Evolutionary conservation across 2,329 filamentous ascomycete species (phyloP), one percentile per base, ranked within the genome.

Genomic region (Cladosporium sp.): DNA sequence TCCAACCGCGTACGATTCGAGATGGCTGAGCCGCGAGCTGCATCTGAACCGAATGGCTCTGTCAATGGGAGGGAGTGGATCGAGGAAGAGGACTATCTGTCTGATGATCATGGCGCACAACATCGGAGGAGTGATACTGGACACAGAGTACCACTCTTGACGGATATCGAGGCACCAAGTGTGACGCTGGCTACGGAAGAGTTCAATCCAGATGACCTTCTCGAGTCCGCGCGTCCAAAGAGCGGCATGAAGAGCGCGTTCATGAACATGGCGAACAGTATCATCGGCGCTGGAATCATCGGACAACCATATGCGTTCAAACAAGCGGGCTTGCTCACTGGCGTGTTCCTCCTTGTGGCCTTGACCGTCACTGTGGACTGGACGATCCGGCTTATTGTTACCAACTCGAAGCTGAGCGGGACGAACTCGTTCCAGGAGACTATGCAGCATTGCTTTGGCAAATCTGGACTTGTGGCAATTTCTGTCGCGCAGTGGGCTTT

Each of bases 241-340:
- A 96, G 92, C 65, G 90, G 91, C 5, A 85, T 98, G 80, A 84
- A 86, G 68, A 92, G 90, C 76, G 94, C 95, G 3, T 98, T 99
- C 72, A 97, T 98, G 93, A 99, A 99, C 80, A 99, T 99, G 95
- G 94, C 95, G 68, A 99, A 99, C 81, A 96, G 91, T 73, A 99
- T 99, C 77, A 97, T 99, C 67, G 88, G 88, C 32, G 88, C 88
- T 32, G 88, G 88, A 2, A 89, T 90, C 66, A 89, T 90, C 71
- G 88, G 83, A 30, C 95, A 99, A 79, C 93, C 95, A 14, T 99
- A 98, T 79, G 95, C 95, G n/a, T 90, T 99, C 75, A 88, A 88
- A 66, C 93, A 98, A 80, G 95, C 95, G 8, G 95, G 95, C 7
- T 85, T 99, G 72, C 77, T 91, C 18, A 89, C 91, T 43, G 95